Percentiles rank a stretch among this genome's conserved stretches.
phyloP scores from a whole-genome alignment of 176 grass and related monocot species.

The Puccinellia tenuiflora region DNA sequence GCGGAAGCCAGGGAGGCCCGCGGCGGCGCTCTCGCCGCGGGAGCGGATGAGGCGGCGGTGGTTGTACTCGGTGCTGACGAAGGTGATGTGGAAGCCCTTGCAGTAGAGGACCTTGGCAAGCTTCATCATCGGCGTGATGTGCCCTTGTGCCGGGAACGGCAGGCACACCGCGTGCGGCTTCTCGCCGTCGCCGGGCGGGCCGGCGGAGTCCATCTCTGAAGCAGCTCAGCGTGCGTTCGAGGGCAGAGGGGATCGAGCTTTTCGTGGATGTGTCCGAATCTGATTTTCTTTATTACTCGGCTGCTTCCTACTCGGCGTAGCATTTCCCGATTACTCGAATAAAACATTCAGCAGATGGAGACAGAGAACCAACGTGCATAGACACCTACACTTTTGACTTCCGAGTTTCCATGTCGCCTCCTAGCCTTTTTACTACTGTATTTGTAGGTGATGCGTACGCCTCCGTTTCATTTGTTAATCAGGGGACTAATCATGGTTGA shows the following conservation, averaged over 20 bases:
- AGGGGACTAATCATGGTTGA: too few species aligned
- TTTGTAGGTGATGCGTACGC: too few species aligned
- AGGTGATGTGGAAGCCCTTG: constrained; percentile 54
- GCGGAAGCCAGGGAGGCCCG: constrained; percentile 19
- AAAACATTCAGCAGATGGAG: background rate
- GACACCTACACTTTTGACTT: background rate
- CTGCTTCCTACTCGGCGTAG: too few species aligned
- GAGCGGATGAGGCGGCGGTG: constrained; percentile 25
- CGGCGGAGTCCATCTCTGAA: background rate
- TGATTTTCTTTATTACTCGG: background rate
- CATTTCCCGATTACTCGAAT: too few species aligned
- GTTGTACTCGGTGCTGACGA: constrained; percentile 71
- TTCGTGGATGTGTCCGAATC: background rate
- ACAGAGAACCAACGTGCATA: background rate
- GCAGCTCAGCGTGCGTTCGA: background rate
- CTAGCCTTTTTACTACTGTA: too few species aligned
- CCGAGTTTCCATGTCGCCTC: background rate
- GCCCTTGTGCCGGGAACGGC: constrained; percentile 45
- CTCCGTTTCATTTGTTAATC: too few species aligned
- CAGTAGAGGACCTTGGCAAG: constrained; percentile 52
- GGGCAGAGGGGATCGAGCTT: background rate
- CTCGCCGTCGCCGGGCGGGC: background rate
- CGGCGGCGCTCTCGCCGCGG: background rate
- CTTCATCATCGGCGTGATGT: constrained; percentile 60
- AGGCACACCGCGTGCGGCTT: constrained; percentile 44